A percentile compares a stretch with the other conserved stretches of the same genome.
phyloP scores from a whole-genome alignment of 139 green algal species.

The Tetradesmus obliquus region DNA sequence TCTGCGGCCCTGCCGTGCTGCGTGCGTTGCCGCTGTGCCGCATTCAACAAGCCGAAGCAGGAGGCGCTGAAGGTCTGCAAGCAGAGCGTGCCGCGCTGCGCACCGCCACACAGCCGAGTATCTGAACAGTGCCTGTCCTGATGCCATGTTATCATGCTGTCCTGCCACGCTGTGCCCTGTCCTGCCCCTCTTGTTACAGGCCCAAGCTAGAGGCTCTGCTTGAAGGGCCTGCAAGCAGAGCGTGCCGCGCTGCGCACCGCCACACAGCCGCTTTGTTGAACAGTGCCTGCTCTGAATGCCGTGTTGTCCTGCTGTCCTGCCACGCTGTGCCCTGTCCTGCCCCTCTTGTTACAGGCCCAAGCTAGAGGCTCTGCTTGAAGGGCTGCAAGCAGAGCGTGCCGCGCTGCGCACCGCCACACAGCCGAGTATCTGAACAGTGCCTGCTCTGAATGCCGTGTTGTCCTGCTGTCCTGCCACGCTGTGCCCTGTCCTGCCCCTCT shows the following conservation, averaged over 20 bases:
- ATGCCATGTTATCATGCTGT: not conserved
- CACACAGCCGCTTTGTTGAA: conserved; percentile 12
- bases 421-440: too few relatives aligned
- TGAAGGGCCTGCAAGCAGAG: conserved; percentile 26
- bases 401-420: conserved; percentile 30
- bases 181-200: not conserved
- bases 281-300: not conserved
- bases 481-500: too few relatives aligned
- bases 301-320: not conserved
- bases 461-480: too few relatives aligned
- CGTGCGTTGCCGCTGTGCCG: not conserved
- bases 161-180: not conserved
- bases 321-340: too few relatives aligned
- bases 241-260: conserved; percentile 26
- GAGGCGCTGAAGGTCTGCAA: conserved; percentile 28
- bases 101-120: conserved; percentile 11
- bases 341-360: not conserved
- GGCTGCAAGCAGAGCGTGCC: conserved; percentile 42
- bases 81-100: conserved; percentile 34
- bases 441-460: not conserved
- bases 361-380: conserved; percentile 24
- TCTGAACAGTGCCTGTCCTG: not conserved
- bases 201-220: conserved; percentile 48
- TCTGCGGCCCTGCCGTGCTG: too few relatives aligned
- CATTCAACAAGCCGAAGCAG: conserved; percentile 26